Evolutionary conservation across 2,329 filamentous ascomycete genomes (phyloP).

Genomic region (Venturia carpophila): DNA sequence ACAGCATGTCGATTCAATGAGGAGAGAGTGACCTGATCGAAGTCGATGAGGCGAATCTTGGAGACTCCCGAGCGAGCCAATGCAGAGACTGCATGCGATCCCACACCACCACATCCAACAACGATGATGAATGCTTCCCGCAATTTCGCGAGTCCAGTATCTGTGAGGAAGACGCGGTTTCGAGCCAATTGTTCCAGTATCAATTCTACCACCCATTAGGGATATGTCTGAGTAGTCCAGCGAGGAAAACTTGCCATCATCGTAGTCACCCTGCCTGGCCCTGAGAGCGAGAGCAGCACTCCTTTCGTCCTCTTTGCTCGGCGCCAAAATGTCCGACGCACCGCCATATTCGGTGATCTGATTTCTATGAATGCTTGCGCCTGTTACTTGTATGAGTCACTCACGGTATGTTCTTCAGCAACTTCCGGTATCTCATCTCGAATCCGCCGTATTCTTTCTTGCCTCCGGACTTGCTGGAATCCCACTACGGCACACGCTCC

Average conservation of each 20-base stretch:
- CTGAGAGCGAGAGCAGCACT: constrained; percentile 51
- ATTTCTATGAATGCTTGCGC: background rate
- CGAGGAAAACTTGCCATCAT: constrained; percentile 43
- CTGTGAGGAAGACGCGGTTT: constrained; percentile 82
- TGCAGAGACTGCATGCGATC: constrained; percentile 81
- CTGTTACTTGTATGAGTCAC: background rate
- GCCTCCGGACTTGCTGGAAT: constrained; percentile 45
- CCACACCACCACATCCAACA: constrained; percentile 89
- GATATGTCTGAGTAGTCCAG: background rate
- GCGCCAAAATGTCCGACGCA: constrained; percentile 32
- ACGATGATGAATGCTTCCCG: constrained; percentile 78
- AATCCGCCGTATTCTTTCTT: constrained; percentile 48
- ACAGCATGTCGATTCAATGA: constrained; percentile 94
- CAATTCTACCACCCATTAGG: constrained; percentile 51
- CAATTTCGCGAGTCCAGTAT: constrained; percentile 71
- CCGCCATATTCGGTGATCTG: constrained; percentile 57
- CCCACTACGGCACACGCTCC: constrained; percentile 29
- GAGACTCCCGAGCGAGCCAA: constrained; percentile 83
- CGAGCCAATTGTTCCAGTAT: constrained; percentile 91
- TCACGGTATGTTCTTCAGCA: constrained; percentile 39
- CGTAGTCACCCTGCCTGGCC: constrained; percentile 56
- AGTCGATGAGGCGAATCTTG: constrained; percentile 84
- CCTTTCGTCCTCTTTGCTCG: constrained; percentile 48
- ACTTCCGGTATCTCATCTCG: constrained; percentile 55
- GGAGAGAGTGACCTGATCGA: constrained; percentile 93